These are phyloP conservation scores for Suillus paluster DNA, from an alignment of 768 basidiomycete species.

Conservation along the genomic window DNA sequence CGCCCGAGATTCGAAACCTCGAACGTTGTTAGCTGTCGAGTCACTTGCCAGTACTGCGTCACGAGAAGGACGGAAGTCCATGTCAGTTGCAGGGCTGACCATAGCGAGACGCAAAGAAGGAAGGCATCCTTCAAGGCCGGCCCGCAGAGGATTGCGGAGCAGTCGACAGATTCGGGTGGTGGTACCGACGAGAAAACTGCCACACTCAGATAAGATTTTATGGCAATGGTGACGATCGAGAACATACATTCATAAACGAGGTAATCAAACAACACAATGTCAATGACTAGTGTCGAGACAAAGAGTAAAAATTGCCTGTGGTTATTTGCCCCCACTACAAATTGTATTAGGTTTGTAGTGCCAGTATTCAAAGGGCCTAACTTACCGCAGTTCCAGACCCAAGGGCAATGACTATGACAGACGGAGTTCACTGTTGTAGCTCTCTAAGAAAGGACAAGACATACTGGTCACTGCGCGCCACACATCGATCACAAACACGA, in stretches of 20 bases:
- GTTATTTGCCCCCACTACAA: slow-evolving; percentile 84
- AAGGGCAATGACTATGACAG: slow-evolving; percentile 86
- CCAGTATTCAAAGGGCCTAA: slow-evolving; percentile 9
- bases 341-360: background rate
- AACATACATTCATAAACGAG: slow-evolving; percentile 81
- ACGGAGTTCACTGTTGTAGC: slow-evolving; percentile 8
- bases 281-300: slow-evolving; percentile 81
- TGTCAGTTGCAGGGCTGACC: slow-evolving; percentile 92
- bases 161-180: slow-evolving; percentile 18
- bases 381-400: slow-evolving; percentile 98
- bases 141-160: slow-evolving; percentile 56
- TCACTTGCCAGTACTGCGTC: slow-evolving; percentile 90
- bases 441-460: slow-evolving; percentile 30
- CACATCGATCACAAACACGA: slow-evolving; percentile 87
- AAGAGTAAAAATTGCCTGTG: slow-evolving; percentile 98
- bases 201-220: slow-evolving; percentile 1
- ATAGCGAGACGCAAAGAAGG: slow-evolving; percentile 78
- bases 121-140: slow-evolving; percentile 78
- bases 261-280: slow-evolving; percentile 81
- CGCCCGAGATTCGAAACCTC: slow-evolving; percentile 95
- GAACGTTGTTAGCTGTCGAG: slow-evolving; percentile 93
- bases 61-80: slow-evolving; percentile 91
- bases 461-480: slow-evolving; percentile 92
- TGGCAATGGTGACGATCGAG: background rate
- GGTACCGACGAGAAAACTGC: slow-evolving; percentile 60